A percentile compares a stretch with the other conserved stretches of the same genome.
phyloP scores from a whole-genome alignment of 371 early-diverging fungal genomes.

The Apophysomyces ossiformis region DNA sequence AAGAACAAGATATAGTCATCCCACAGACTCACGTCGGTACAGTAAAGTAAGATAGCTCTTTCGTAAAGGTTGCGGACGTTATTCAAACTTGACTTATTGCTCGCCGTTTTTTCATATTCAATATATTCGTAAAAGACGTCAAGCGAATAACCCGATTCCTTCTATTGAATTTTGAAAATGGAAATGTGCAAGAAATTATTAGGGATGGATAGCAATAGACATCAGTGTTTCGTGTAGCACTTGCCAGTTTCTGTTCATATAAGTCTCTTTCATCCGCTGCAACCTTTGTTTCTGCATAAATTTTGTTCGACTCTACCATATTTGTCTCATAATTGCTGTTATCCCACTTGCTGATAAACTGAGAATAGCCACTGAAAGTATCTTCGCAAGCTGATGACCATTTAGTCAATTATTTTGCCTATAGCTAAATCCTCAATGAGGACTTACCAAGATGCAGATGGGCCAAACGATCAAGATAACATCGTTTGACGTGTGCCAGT shows the following conservation, averaged over 20 bases:
- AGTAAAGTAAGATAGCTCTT: slow-evolving; percentile 61
- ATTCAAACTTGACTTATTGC: slow-evolving; percentile 31
- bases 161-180: slow-evolving; percentile 11
- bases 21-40: slow-evolving; percentile 67
- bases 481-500: slow-evolving; percentile 30
- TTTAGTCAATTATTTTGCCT: not conserved
- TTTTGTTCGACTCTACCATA: slow-evolving; percentile 59
- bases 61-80: slow-evolving; percentile 64
- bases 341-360: slow-evolving; percentile 61
- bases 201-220: not conserved
- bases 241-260: slow-evolving; percentile 59
- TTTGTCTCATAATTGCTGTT: slow-evolving; percentile 61
- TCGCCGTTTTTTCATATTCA: slow-evolving; percentile 41
- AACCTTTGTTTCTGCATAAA: slow-evolving; percentile 51
- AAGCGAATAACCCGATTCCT: slow-evolving; percentile 33
- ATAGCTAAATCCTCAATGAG: not conserved
- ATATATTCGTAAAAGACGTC: slow-evolving; percentile 53
- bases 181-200: too few relatives aligned
- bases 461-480: slow-evolving; percentile 53
- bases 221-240: not conserved
- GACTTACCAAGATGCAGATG: slow-evolving; percentile 54
- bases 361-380: slow-evolving; percentile 71
- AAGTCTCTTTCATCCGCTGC: slow-evolving; percentile 53
- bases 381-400: slow-evolving; percentile 49
- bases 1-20: slow-evolving; percentile 68